These are phyloP conservation scores for Microthyrium microscopicum DNA, from an alignment of 2,329 filamentous ascomycete species.

Conservation along the genomic window DNA sequence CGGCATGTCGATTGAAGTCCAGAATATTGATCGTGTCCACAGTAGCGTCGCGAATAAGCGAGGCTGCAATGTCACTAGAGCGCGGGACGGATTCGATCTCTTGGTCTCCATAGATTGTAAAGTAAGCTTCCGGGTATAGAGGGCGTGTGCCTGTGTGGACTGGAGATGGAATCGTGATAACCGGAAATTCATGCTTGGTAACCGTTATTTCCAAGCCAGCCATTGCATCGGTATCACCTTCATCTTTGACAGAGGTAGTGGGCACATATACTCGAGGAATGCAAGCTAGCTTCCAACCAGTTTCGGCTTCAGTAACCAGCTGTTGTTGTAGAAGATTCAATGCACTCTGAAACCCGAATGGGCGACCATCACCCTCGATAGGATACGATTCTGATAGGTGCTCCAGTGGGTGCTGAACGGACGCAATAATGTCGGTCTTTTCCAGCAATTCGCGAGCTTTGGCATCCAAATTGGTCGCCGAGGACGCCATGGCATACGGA, in stretches of 20 bases:
- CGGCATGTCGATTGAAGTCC: slow-evolving; percentile 77
- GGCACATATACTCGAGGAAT: slow-evolving; percentile 37
- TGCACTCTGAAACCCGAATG: slow-evolving; percentile 49
- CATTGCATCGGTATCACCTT: slow-evolving; percentile 43
- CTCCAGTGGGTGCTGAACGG: slow-evolving; percentile 72
- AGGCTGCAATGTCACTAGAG: slow-evolving; percentile 58
- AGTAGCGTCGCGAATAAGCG: slow-evolving; percentile 68
- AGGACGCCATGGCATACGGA: slow-evolving; percentile 69
- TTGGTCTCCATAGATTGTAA: slow-evolving; percentile 80
- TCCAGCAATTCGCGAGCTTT: slow-evolving; percentile 68
- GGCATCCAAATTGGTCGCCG: slow-evolving; percentile 51
- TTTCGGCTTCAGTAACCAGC: slow-evolving; percentile 57
- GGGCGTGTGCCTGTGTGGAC: slow-evolving; percentile 58
- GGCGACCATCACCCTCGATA: slow-evolving; percentile 35
- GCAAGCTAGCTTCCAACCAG: slow-evolving; percentile 56
- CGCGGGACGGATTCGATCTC: slow-evolving; percentile 79
- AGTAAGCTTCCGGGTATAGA: slow-evolving; percentile 82
- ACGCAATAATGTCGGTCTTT: slow-evolving; percentile 89
- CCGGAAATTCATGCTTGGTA: slow-evolving; percentile 60
- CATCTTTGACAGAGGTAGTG: slow-evolving; percentile 35
- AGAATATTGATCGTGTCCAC: slow-evolving; percentile 88
- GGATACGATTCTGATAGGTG: slow-evolving; percentile 73
- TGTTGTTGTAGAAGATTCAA: slow-evolving; percentile 75
- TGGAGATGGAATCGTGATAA: slow-evolving; percentile 56
- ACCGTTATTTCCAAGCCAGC: slow-evolving; percentile 20